Percentiles rank a stretch among this genome's conserved stretches.
Evolutionary conservation across 2,329 filamentous ascomycete genomes (phyloP).

Genomic region (Keithomyces neogunnii): DNA sequence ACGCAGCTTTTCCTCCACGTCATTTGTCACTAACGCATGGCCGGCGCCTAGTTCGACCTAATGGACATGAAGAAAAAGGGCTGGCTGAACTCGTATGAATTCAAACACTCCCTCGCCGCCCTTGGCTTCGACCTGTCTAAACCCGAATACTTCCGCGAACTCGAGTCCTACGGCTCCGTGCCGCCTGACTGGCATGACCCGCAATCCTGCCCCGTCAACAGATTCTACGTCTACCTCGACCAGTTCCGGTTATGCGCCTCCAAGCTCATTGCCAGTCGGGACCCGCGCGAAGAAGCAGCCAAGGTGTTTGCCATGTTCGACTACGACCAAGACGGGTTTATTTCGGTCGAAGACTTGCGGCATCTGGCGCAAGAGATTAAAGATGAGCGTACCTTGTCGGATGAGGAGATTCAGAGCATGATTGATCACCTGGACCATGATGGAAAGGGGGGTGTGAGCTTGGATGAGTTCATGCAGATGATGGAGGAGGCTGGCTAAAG

Average conservation of each 20-base stretch:
- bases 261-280: slow-evolving; percentile 68
- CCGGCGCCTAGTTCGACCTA: slow-evolving; percentile 62
- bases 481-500: slow-evolving; percentile 36
- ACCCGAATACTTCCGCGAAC: slow-evolving; percentile 69
- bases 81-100: slow-evolving; percentile 94
- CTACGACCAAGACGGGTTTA: slow-evolving; percentile 81
- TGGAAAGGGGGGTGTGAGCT: slow-evolving; percentile 71
- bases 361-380: slow-evolving; percentile 85
- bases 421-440: slow-evolving; percentile 97
- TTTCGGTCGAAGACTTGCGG: slow-evolving; percentile 80
- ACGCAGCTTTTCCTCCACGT: neutral
- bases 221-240: slow-evolving; percentile 41
- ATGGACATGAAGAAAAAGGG: slow-evolving; percentile 96
- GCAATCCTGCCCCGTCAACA: slow-evolving; percentile 33
- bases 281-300: slow-evolving; percentile 84
- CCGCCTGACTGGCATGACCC: slow-evolving; percentile 47
- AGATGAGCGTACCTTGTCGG: slow-evolving; percentile 69
- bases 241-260: slow-evolving; percentile 65
- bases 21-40: slow-evolving; percentile 10
- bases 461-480: slow-evolving; percentile 62
- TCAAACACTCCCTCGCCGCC: slow-evolving; percentile 92
- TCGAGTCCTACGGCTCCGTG: slow-evolving; percentile 72
- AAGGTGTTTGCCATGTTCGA: slow-evolving; percentile 93
- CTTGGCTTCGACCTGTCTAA: slow-evolving; percentile 90
- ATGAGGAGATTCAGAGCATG: slow-evolving; percentile 90